phyloP scores from a whole-genome alignment of 2,329 filamentous ascomycete species.

The Botryotinia narcissicola region DNA sequence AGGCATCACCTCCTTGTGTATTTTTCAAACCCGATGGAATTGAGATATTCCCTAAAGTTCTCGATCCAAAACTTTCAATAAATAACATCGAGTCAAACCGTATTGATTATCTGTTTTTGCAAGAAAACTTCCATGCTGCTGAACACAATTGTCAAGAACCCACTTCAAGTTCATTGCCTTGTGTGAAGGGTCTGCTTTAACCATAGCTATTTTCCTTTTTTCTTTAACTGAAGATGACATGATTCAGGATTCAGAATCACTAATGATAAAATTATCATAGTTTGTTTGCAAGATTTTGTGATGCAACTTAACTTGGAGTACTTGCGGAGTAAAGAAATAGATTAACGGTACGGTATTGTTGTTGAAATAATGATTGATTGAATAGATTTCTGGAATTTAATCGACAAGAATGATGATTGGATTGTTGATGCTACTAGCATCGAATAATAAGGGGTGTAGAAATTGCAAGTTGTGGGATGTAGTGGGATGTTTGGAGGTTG shows the following conservation, averaged over 20 bases:
- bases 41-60: neutral
- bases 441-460: neutral
- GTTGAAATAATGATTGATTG: neutral
- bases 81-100: neutral
- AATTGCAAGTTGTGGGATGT: neutral
- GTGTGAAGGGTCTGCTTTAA: neutral
- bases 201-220: too few relatives aligned
- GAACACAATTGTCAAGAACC: neutral
- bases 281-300: neutral
- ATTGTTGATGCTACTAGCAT: neutral
- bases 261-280: neutral
- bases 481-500: neutral
- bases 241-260: neutral
- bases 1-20: neutral
- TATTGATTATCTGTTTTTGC: neutral
- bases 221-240: too few relatives aligned
- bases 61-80: neutral
- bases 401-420: neutral
- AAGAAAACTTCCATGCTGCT: neutral
- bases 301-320: neutral
- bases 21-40: neutral
- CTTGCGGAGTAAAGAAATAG: neutral
- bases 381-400: neutral
- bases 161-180: neutral
- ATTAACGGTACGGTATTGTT: neutral